Evolutionary conservation across 73 alveolate species (phyloP).

Genomic region (Tetrahymena elliotti): DNA sequence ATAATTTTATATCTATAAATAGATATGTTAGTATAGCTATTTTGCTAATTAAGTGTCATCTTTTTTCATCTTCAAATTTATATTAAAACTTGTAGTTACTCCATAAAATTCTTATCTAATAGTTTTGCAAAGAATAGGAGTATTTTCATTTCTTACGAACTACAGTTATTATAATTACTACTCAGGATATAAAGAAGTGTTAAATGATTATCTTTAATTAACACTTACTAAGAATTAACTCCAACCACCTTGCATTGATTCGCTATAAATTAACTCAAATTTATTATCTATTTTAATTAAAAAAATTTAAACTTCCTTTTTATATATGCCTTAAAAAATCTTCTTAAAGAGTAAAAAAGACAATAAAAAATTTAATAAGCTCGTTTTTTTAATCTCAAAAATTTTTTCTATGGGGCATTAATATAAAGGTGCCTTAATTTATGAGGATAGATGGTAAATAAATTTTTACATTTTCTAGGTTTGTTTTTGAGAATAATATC

Average conservation of each 20-base stretch:
- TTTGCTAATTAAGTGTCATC: not conserved
- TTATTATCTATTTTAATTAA: not conserved
- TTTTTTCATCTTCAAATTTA: not conserved
- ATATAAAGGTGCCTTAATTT: no score
- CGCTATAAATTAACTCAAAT: not conserved
- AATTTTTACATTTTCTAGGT: not conserved
- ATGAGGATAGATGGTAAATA: no score
- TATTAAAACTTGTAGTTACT: not conserved
- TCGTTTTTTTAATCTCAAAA: no score
- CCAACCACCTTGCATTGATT: not conserved
- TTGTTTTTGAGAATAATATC: not conserved
- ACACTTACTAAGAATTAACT: not conserved
- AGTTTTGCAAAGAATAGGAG: not conserved
- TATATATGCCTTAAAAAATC: not conserved
- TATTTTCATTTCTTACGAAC: not conserved
- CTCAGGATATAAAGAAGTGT: not conserved
- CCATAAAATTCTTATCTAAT: not conserved
- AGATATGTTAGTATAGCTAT: not conserved
- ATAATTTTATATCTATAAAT: not conserved
- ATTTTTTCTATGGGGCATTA: no score
- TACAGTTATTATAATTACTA: not conserved
- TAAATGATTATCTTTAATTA: not conserved
- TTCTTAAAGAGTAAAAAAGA: not conserved
- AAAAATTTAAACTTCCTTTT: no score
- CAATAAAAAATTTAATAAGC: not conserved